Evolutionary conservation across 2,329 filamentous ascomycete genomes (phyloP), one percentile per base, ranked within the genome.

Genomic region (Chaetomiaceae sp.): DNA sequence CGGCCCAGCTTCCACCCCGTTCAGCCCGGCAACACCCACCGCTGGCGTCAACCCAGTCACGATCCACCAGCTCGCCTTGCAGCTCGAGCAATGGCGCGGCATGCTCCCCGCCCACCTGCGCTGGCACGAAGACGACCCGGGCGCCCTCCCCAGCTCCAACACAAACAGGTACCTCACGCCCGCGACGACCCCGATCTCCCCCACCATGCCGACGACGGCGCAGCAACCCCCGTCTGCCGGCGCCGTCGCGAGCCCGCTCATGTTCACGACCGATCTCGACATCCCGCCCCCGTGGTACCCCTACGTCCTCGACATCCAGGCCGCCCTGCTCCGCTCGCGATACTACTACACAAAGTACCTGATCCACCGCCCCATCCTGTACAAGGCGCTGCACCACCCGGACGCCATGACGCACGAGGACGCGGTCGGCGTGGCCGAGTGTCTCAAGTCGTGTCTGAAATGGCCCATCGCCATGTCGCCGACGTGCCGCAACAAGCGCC

Each of bases 401-500:
- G 76, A 81, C 39, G 66, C 71, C 27, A 70, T 83, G 67, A 77
- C 74, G 0, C 65, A 71, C 7, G 78, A 81, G 34, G 82, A 85
- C 63, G 72, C 72, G 2, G 69, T 75, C 14, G 79, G 76, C 25
- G 78, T 73, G n/a, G 80, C 76, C 3, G 72, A 79, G 53, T 84
- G 82, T 57, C 72, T 85, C 15, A 73, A 78, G 59, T 73, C 78
- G 1, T 77, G 75, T n/a, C 68, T 84, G 14, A 72, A 77, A 52
- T 85, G 82, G 82, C 82, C 82, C 1, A 71, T 85, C 22, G 72
- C 75, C 20, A 75, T 84, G 68, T 76, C 78, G 7, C 81, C 82
- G 0, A 73, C 78, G 0, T 78, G 77, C 56, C 71, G 75, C 49
- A 77, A 77, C 64, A 85, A 85, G 66, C 70, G 81, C 31, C 71